Evolutionary conservation across 2,329 filamentous ascomycete genomes (phyloP).

Genomic region (Alternaria dauci): DNA sequence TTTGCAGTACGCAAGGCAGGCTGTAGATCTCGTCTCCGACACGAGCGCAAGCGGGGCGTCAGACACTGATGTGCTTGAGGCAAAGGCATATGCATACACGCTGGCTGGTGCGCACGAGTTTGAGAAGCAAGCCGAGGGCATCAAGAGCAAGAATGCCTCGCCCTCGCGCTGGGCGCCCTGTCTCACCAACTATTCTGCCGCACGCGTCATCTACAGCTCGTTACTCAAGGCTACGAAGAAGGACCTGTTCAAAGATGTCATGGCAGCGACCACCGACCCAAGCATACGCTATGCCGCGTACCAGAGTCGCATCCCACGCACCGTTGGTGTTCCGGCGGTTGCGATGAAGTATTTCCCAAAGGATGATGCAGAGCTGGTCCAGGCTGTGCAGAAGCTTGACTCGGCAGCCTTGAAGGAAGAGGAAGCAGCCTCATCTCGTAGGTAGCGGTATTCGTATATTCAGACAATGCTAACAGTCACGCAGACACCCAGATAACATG

Average conservation of each 20-base stretch:
- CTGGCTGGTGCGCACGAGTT: conserved; percentile 81
- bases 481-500: conserved; percentile 74
- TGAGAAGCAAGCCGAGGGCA: conserved; percentile 74
- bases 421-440: conserved; percentile 59
- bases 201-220: conserved; percentile 83
- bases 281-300: conserved; percentile 95
- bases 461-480: conserved; percentile 20
- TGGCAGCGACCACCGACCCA: conserved; percentile 87
- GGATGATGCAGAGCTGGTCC: conserved; percentile 68
- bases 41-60: conserved; percentile 70
- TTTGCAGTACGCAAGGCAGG: conserved; percentile 70
- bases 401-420: conserved; percentile 58
- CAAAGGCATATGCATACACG: conserved; percentile 80
- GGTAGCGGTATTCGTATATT: conserved; percentile 35
- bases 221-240: conserved; percentile 72
- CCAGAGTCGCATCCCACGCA: conserved; percentile 86
- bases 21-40: conserved; percentile 73
- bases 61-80: conserved; percentile 79
- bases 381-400: conserved; percentile 75
- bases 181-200: conserved; percentile 76
- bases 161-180: conserved; percentile 76
- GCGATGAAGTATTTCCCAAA: conserved; percentile 80
- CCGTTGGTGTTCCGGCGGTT: conserved; percentile 79
- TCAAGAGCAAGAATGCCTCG: conserved; percentile 48
- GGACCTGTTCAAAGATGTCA: conserved; percentile 84